Evolutionary conservation across 2,329 filamentous ascomycete genomes (phyloP), one percentile per base, ranked within the genome.

Genomic region (Phoma sp.): DNA sequence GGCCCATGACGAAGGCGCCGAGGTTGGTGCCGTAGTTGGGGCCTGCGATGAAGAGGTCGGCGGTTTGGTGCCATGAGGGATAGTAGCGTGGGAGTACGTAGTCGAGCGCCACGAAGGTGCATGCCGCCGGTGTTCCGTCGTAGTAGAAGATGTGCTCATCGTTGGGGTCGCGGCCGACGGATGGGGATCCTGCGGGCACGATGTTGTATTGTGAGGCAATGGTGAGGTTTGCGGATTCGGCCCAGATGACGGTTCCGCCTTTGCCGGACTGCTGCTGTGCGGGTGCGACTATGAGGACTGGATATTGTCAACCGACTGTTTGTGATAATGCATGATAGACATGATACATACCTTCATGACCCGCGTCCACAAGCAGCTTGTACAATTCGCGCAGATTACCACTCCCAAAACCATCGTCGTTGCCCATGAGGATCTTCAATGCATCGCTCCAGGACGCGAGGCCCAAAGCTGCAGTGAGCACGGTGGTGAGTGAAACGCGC

Each of bases 131-230:
- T 0, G 83, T 86, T 21, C 84, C 83, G 48, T 85, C 84, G 71
- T 85, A 86, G 65, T 86, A 85, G 82, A 82, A 86, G 59, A 86
- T 83, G 56, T 83, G 77, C 47, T 74, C 74, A 52, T 85, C 81
- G 19, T 70, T 65, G 12, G 82, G 82, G 60, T 85, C 82, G 15
- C 72, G 75, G 40, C 84, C 84, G 22, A 83, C 56, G 0, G 80
- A 78, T 3, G 80, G 80, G 0, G 78, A 73, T 5, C 81, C 81
- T 2, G 76, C 72, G 33, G 78, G 78, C 32, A 84, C 65, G 33
- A 82, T 71, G 58, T 75, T 69, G 69, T 76, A 84, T 52, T 83
- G 76, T 0, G 76, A 74, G 37, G 78, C 67, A 1, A 64, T 50
- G 4, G 74, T 75, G 36, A 83, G 73, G 29, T 76, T 79, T n/a